Conservation (phyloP, 305 asterid species). For the Striga hermonthica region DNA sequence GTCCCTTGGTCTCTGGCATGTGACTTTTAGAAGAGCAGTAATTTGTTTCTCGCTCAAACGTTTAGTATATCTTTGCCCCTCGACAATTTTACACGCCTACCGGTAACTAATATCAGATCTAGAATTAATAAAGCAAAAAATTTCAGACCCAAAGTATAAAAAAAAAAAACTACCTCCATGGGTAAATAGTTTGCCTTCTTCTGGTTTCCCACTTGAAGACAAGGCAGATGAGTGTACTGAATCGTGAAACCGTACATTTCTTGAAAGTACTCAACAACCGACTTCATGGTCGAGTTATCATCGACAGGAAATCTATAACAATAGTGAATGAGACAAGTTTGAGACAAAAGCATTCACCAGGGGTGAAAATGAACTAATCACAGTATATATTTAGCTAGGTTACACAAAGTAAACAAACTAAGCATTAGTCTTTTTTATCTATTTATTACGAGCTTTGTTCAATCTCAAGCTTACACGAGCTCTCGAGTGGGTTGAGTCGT, state of each 20-base stretch:
- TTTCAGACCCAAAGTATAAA: neutral
- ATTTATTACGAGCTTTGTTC: neutral
- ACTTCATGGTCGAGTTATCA: constrained; percentile 81
- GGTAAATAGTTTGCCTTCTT: constrained; percentile 98
- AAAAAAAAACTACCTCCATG: constrained; percentile 66
- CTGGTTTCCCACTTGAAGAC: constrained; percentile 99
- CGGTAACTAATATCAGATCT: constrained; percentile 31
- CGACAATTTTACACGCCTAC: constrained; percentile 99
- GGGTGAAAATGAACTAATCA: too few species aligned
- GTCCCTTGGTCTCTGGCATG: constrained; percentile 96
- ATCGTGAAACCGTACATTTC: constrained; percentile 92
- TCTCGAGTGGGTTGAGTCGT: constrained; percentile 95
- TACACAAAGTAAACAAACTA: too few species aligned
- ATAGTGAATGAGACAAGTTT: neutral
- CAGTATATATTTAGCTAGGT: neutral
- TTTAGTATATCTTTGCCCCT: constrained; percentile 93
- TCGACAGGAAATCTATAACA: constrained; percentile 83
- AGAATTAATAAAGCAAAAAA: neutral
- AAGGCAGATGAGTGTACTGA: constrained; percentile 91
- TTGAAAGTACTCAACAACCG: constrained; percentile 89
- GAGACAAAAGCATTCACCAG: too few species aligned
- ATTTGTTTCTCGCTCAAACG: constrained; percentile 94
- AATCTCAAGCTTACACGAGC: constrained; percentile 61
- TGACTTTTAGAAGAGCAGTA: constrained; percentile 84
- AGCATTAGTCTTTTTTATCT: neutral